phyloP scores from a whole-genome alignment of 768 basidiomycete genomes.

The Pleurotus ostreatus region DNA sequence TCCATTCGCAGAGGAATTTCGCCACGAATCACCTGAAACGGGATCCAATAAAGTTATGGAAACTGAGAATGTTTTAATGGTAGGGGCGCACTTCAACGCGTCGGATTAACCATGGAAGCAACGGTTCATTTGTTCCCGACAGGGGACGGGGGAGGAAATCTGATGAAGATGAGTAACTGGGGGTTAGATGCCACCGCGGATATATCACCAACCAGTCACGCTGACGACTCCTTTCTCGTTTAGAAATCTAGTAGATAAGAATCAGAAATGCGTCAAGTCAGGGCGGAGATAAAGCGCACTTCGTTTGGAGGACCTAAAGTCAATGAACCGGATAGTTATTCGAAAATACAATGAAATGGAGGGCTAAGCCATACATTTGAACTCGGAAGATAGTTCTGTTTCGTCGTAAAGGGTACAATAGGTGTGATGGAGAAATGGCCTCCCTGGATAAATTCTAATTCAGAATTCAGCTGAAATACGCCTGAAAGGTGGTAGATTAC shows the following conservation, averaged over 20 bases:
- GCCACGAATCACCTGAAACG: conserved; percentile 72
- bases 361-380: conserved; percentile 55
- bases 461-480: background rate
- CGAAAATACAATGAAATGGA: background rate
- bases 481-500: conserved; percentile 11
- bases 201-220: conserved; percentile 56
- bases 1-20: conserved; percentile 76
- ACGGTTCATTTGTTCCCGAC: conserved; percentile 44
- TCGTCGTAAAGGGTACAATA: conserved; percentile 60
- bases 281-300: conserved; percentile 26
- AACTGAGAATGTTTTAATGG: background rate
- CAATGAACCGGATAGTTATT: conserved; percentile 1
- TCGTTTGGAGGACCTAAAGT: conserved; percentile 75
- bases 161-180: conserved; percentile 13
- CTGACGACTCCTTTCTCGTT: conserved; percentile 83
- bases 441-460: conserved; percentile 38
- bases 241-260: conserved; percentile 45
- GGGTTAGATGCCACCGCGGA: too few relatives aligned
- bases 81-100: conserved; percentile 57
- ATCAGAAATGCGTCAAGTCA: too few relatives aligned
- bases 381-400: conserved; percentile 80
- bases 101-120: conserved; percentile 82
- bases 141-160: conserved; percentile 78
- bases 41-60: background rate
- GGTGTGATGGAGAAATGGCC: conserved; percentile 92